These are phyloP conservation scores for Linnemannia elongata DNA, from an alignment of 192 early-diverging fungal genomes.

Conservation along the genomic window DNA sequence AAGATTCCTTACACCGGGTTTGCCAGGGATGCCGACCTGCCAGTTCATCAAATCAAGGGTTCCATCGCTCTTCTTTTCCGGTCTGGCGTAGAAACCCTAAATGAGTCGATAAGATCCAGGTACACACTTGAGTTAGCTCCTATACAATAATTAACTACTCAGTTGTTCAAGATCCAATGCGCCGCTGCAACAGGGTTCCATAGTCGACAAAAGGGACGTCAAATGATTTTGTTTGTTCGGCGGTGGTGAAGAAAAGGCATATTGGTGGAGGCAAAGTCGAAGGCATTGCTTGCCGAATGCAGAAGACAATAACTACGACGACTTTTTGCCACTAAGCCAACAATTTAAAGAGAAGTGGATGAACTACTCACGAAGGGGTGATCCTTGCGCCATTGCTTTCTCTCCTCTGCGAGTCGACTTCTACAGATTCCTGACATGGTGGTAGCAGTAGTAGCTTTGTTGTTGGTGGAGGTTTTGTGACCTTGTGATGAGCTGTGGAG, in stretches of 20 bases:
- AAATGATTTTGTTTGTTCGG: not conserved
- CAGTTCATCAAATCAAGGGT: slow-evolving; percentile 90
- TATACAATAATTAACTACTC: too few species aligned
- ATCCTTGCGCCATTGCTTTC: slow-evolving; percentile 98
- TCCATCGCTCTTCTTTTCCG: slow-evolving; percentile 85
- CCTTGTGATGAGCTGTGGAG: not conserved
- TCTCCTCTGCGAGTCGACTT: slow-evolving; percentile 89
- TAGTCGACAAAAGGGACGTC: not conserved
- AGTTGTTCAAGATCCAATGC: not conserved
- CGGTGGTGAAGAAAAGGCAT: not conserved
- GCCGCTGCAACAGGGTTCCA: not conserved
- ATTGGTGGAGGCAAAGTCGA: not conserved
- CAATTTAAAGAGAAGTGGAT: not conserved
- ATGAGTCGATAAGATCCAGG: slow-evolving; percentile 17
- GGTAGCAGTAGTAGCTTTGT: not conserved
- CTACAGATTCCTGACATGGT: slow-evolving; percentile 79
- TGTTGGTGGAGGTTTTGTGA: not conserved
- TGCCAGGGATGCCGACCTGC: slow-evolving; percentile 73
- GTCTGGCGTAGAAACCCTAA: slow-evolving; percentile 94
- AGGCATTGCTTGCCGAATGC: slow-evolving; percentile 11
- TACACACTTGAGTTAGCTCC: not conserved
- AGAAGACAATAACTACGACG: not conserved
- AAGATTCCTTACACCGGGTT: slow-evolving; percentile 55
- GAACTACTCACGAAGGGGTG: slow-evolving; percentile 75
- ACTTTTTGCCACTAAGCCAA: not conserved